Base-by-base conservation (phyloP, 2,329 filamentous ascomycete genomes). In the Stagonosporopsis rhizophila region DNA sequence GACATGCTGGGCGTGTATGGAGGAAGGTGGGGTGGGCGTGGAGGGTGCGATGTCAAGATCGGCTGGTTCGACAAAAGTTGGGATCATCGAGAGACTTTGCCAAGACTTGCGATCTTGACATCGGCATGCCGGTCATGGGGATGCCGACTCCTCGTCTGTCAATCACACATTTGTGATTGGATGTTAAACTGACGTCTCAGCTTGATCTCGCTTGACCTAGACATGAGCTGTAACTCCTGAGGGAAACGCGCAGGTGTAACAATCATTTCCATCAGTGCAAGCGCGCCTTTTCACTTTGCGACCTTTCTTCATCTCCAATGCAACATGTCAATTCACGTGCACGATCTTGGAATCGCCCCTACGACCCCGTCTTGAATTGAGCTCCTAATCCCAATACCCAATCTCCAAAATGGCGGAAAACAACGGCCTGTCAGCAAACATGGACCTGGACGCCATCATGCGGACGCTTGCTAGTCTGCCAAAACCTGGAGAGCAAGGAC, bases 1-100 rank as follows among this genome's bases (percentile, higher is more conserved):
- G 89, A 83, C 79, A 81, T 81, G 40, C 22, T 75, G 56, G 37
- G 22, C 34, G 19, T 56, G 52, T 22, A 51, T 52, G 40, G 46
- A 37, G 25, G 38, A 34, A 20, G 40, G 39, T 35, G 56, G 56
- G 62, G 48, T 52, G 46, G 49, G 32, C 44, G 45, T 38, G 40
- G 58, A 46, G 25, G 59, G 65, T 39, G 53, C 57, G 62, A 62
- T 58, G 62, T 56, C 49, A 67, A 60, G 60, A 62, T 69, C 57
- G 71, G 67, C 65, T 62, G 67, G 67, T 71, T 66, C 64, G 60
- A 63, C 60, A 74, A 74, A 74, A 74, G 70, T 74, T 71, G 60
- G 56, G 58, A 61, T 60, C 45, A 50, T 53, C 45, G 62, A 69
- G n/a, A 30, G 19, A 19, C n/a, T n/a, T 11, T 61, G 68, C 71